These are phyloP conservation scores for Fonsecaea erecta DNA, from an alignment of 2,329 filamentous ascomycete genomes.

Conservation along the genomic window DNA sequence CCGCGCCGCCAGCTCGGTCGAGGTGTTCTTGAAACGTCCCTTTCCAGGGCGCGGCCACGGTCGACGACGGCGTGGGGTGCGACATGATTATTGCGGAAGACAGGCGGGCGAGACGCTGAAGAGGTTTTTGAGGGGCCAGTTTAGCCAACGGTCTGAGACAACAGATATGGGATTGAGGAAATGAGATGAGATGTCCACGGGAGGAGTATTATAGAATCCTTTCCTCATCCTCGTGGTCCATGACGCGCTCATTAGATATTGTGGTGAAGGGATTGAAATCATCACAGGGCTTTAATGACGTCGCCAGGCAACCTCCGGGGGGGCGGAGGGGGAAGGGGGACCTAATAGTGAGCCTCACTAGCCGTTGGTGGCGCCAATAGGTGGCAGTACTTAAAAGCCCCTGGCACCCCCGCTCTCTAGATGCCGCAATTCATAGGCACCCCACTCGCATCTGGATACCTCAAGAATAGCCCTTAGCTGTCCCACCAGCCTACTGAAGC, in stretches of 20 bases:
- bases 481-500: too few species aligned
- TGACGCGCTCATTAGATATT: slow-evolving; percentile 9
- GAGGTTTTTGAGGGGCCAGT: slow-evolving; percentile 17
- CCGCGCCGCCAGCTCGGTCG: slow-evolving; percentile 43
- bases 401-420: too few species aligned
- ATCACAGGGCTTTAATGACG: neutral
- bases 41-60: slow-evolving; percentile 58
- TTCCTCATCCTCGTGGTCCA: neutral
- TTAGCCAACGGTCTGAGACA: slow-evolving; percentile 5
- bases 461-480: too few species aligned
- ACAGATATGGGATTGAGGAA: neutral
- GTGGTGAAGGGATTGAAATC: slow-evolving; percentile 4
- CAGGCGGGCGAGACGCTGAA: slow-evolving; percentile 20
- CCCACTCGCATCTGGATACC: too few species aligned
- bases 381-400: too few species aligned
- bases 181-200: neutral
- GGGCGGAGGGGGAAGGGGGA: too few species aligned
- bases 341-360: too few species aligned
- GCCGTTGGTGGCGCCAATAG: too few species aligned
- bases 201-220: neutral
- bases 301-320: too few species aligned
- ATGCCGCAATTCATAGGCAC: too few species aligned
- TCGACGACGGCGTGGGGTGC: slow-evolving; percentile 39
- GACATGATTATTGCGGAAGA: slow-evolving; percentile 47
- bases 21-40: slow-evolving; percentile 56